Conservation (phyloP, 306 rosid species). For the Alnus rubra region DNA sequence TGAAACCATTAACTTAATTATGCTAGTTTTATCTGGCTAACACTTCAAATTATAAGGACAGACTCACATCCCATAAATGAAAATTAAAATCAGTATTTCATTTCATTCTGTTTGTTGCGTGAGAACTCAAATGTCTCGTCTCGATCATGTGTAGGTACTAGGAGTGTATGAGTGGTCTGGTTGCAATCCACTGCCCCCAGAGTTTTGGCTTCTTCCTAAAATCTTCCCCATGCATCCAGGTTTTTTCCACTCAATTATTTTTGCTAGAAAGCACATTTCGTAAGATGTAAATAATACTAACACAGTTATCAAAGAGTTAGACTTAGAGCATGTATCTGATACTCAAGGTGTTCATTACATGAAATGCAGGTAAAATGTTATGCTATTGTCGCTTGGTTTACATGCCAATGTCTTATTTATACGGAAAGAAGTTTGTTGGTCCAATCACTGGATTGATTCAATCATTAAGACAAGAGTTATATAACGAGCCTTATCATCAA, state of each 20-base stretch:
- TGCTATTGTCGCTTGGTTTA: slow-evolving; percentile 72
- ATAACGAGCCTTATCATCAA: slow-evolving; percentile 44
- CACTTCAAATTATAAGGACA: too few species aligned
- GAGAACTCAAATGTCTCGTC: not conserved
- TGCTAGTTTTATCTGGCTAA: too few species aligned
- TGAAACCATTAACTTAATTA: too few species aligned
- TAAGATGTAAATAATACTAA: not conserved
- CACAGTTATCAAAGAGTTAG: too few species aligned
- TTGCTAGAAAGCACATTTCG: not conserved
- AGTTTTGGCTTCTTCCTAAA: slow-evolving; percentile 67
- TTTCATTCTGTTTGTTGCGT: too few species aligned
- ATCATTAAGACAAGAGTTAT: slow-evolving; percentile 47
- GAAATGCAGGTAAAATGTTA: slow-evolving; percentile 55
- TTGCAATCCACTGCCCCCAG: slow-evolving; percentile 76
- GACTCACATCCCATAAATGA: too few species aligned
- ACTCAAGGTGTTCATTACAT: not conserved
- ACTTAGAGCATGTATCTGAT: too few species aligned
- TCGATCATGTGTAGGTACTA: slow-evolving; percentile 39
- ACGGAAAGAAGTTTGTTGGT: slow-evolving; percentile 67
- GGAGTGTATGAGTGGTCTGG: slow-evolving; percentile 77
- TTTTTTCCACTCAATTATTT: not conserved
- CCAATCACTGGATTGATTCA: slow-evolving; percentile 44
- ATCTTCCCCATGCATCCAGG: slow-evolving; percentile 61
- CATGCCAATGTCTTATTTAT: slow-evolving; percentile 74
- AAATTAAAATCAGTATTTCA: too few species aligned